A percentile compares a stretch with the other conserved stretches of the same genome.
Conservation (phyloP, 352 stramenopile genomes). For the Lagenidium sp. region DNA sequence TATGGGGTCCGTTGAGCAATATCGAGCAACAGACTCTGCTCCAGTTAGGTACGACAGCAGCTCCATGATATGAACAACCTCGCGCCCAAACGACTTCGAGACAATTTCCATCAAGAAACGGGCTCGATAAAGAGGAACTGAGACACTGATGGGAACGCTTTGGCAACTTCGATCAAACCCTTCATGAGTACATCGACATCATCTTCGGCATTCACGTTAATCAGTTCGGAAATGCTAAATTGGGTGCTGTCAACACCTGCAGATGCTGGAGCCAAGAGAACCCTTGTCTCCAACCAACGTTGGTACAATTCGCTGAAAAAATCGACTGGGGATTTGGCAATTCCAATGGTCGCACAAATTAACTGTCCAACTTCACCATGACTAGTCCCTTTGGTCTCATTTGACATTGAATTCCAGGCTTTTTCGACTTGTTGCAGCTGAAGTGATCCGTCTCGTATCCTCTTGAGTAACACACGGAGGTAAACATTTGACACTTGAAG, state of each 20-base stretch:
- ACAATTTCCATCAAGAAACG: slow-evolving; percentile 14
- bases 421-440: slow-evolving; percentile 43
- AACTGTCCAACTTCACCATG: slow-evolving; percentile 6
- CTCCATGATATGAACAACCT: slow-evolving; percentile 61
- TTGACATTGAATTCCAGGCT: too few relatives aligned
- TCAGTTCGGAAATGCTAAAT: slow-evolving; percentile 9
- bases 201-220: slow-evolving; percentile 2
- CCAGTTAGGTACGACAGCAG: slow-evolving; percentile 46
- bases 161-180: slow-evolving; percentile 53
- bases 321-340: slow-evolving; percentile 38
- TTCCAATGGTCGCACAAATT: slow-evolving; percentile 58
- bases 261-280: too few relatives aligned
- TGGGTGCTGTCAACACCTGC: slow-evolving; percentile 5
- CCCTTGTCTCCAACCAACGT: slow-evolving; percentile 75
- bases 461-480: slow-evolving; percentile 56
- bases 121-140: slow-evolving; percentile 1
- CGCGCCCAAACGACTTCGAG: slow-evolving; percentile 19
- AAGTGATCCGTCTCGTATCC: slow-evolving; percentile 62
- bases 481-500: slow-evolving; percentile 60
- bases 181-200: slow-evolving; percentile 48
- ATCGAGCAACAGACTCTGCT: slow-evolving; percentile 22
- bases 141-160: slow-evolving; percentile 32
- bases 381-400: background rate
- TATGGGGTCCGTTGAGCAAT: slow-evolving; percentile 42
- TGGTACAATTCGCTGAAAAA: slow-evolving; percentile 82